Base-by-base conservation (phyloP, 1,139 yeast genomes). In the Trichomonascaceae sp. region DNA sequence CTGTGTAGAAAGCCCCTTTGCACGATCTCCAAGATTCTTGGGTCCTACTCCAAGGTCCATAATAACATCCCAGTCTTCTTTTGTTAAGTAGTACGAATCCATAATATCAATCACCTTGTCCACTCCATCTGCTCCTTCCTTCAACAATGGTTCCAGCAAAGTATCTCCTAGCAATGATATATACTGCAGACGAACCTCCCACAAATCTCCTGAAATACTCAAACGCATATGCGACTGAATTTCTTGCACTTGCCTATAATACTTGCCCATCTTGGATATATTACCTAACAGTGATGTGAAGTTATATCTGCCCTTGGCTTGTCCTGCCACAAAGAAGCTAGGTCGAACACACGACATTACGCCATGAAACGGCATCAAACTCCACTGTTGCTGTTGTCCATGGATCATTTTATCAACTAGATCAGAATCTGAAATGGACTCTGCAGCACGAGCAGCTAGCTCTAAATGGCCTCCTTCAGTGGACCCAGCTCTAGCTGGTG, bases 341-440 rank as follows among this genome's bases (percentile, higher is more conserved):
- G 99, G 99, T 46, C 82, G 75, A 13, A 95, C 89, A 0, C 96
- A 82, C 0, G 98, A 91, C 78, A 87, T 76, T 2, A 90, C 79
- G 0, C 93, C 98, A 71, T 91, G 97, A 63, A 90, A 79, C 2
- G 99, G 99, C 75, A 95, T 79, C 60, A 95, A 76, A 60, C 95
- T 83, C 99, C 99, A 95, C 63, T 88, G 91, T 70, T 93, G 99
- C 63, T 91, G 96, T 49, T 95, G 81, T 45, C 96, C 87, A 64
- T 96, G 86, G 57, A 95, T 91, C 67, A 82, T 76, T 30, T 82
- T 75, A 66, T 90, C 96, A 19, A 91, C 84, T 32, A 84, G 69
- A 67, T 95, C 99, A 15, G 93, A 86, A 54, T 80, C 79, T 46
- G 95, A 84, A 50, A 95, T 88, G 53, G 88, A 82, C 60, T 89